A percentile compares a stretch with the other conserved stretches of the same genome.
Evolutionary conservation across 1,284 basidiomycete genomes (phyloP).

Genomic region (Heterobasidion annosum): DNA sequence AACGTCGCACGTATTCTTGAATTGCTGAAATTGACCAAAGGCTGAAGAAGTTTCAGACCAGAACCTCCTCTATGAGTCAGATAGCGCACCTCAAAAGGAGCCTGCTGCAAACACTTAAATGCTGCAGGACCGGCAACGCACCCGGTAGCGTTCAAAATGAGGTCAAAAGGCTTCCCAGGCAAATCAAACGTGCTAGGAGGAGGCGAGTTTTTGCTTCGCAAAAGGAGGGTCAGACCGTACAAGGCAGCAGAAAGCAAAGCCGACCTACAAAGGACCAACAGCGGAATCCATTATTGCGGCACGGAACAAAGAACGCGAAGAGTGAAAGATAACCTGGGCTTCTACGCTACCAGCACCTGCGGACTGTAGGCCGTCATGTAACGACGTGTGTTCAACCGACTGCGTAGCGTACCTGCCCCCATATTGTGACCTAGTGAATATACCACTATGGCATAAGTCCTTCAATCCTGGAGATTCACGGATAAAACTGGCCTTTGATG

Average conservation of each 20-base stretch:
- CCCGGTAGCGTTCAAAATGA: slow-evolving; percentile 34
- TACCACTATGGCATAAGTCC: not conserved
- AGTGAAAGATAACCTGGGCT: slow-evolving; percentile 38
- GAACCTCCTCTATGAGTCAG: not conserved
- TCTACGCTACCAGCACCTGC: slow-evolving; percentile 50
- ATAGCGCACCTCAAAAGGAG: slow-evolving; percentile 35
- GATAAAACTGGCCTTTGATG: slow-evolving; percentile 32
- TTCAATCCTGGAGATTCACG: not conserved
- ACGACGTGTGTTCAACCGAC: not conserved
- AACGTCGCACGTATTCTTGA: slow-evolving; percentile 33
- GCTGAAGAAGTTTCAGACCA: slow-evolving; percentile 19
- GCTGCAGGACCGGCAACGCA: slow-evolving; percentile 34
- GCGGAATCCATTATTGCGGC: slow-evolving; percentile 46
- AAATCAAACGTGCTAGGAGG: slow-evolving; percentile 43
- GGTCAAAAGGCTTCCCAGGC: slow-evolving; percentile 42
- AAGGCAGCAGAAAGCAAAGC: not conserved
- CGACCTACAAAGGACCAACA: slow-evolving; percentile 45
- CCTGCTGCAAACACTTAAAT: slow-evolving; percentile 34
- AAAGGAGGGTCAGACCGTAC: not conserved
- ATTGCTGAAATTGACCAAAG: slow-evolving; percentile 37
- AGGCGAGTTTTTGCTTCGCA: slow-evolving; percentile 43
- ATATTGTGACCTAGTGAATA: slow-evolving; percentile 40
- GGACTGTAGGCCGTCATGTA: slow-evolving; percentile 25
- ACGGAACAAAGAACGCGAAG: slow-evolving; percentile 33
- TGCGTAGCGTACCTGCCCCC: slow-evolving; percentile 39